phyloP scores from a whole-genome alignment of 129 eudicot species.

The Helianthus tuberosus region DNA sequence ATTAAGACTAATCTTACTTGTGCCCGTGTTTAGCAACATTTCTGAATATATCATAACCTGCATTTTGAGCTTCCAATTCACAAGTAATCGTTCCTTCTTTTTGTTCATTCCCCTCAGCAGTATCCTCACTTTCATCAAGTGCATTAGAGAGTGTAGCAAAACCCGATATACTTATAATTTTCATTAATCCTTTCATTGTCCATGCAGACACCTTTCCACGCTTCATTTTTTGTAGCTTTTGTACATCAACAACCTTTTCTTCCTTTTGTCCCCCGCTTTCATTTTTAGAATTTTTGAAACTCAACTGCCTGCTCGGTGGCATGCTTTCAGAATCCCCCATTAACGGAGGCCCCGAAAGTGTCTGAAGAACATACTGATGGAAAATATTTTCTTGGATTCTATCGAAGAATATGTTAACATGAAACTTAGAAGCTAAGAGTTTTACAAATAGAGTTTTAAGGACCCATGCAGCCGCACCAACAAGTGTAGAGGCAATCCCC shows the following conservation, averaged over 20 bases:
- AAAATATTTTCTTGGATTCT: conserved; percentile 83
- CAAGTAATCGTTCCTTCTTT: conserved; percentile 47
- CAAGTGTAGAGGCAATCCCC: conserved; percentile 62
- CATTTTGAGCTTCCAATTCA: conserved; percentile 56
- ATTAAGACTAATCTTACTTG: conserved; percentile 39
- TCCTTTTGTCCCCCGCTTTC: conserved; percentile 38
- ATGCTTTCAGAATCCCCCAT: conserved; percentile 32
- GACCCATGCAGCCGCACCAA: conserved; percentile 78
- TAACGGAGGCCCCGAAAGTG: conserved; percentile 68
- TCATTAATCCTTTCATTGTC: conserved; percentile 79
- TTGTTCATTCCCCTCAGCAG: conserved; percentile 44
- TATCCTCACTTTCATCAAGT: conserved; percentile 51
- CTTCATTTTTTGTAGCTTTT: conserved; percentile 64
- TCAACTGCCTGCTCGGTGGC: conserved; percentile 42
- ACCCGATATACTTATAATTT: conserved; percentile 50
- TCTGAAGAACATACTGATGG: conserved; percentile 83
- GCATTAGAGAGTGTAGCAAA: conserved; percentile 56
- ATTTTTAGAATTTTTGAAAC: conserved; percentile 37
- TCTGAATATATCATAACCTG: conserved; percentile 47
- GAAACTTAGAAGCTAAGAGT: conserved; percentile 62
- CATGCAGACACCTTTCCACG: conserved; percentile 74
- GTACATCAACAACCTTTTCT: conserved; percentile 60
- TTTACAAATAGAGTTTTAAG: conserved; percentile 65
- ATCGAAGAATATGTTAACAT: conserved; percentile 69
- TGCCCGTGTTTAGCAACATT: conserved; percentile 54